Conservation (phyloP, 225 moss, liverwort and hornwort genomes). For the Thuidium tamariscinum region DNA sequence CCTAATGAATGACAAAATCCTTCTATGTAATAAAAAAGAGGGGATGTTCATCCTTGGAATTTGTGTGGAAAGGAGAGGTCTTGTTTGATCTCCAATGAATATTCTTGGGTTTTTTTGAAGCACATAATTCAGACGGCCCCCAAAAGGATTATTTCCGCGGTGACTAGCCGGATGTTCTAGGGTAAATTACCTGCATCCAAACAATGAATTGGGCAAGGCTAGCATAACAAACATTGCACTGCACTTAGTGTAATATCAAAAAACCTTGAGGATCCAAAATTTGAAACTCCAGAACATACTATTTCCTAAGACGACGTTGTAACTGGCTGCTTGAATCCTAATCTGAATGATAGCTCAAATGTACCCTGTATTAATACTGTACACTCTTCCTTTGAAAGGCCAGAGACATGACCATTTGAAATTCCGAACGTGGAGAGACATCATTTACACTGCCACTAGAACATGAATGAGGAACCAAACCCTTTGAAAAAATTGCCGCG, state of each 20-base stretch:
- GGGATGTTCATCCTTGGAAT: not conserved
- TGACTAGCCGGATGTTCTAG: not conserved
- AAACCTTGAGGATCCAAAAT: not conserved
- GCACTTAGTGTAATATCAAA: not conserved
- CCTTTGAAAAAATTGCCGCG: not conserved
- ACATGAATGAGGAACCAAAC: not conserved
- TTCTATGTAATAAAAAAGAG: not conserved
- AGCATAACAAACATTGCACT: not conserved
- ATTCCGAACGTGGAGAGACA: not conserved
- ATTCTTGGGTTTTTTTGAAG: not conserved
- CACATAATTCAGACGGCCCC: not conserved
- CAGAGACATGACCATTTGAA: not conserved
- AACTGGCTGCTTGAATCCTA: not conserved
- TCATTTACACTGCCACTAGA: not conserved
- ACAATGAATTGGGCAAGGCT: not conserved
- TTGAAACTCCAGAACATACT: not conserved
- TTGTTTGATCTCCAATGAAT: not conserved
- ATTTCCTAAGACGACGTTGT: not conserved
- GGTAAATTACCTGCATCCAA: not conserved
- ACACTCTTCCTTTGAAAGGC: slow-evolving; percentile 26
- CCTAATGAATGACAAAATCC: not conserved
- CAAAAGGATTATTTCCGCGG: not conserved
- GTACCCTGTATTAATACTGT: slow-evolving; percentile 2
- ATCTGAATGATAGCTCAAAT: not conserved
- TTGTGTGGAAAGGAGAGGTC: not conserved